A percentile compares a stretch with the other conserved stretches of the same genome.
phyloP scores from a whole-genome alignment of 768 basidiomycete genomes.

The Tricholoma sp. region DNA sequence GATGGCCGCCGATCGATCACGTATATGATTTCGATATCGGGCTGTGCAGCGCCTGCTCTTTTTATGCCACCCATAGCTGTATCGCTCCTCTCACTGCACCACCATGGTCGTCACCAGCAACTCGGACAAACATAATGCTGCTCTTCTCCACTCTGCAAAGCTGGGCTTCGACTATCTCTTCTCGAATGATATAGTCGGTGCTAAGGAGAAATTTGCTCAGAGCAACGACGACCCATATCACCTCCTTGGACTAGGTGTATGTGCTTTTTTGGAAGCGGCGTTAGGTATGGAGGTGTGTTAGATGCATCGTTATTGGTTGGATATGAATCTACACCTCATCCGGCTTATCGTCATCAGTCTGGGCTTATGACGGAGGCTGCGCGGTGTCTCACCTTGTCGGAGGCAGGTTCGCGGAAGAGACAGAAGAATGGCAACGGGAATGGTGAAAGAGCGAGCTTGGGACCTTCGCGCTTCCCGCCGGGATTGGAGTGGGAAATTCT shows the following conservation, averaged over 20 bases:
- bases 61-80: not conserved
- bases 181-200: not conserved
- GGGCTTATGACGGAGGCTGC: constrained; percentile 62
- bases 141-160: not conserved
- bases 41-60: not conserved
- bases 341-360: constrained; percentile 27
- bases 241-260: constrained; percentile 64
- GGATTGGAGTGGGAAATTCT: constrained; percentile 77
- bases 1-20: no score
- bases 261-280: constrained; percentile 72
- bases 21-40: no score
- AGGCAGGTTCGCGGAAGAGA: constrained; percentile 56
- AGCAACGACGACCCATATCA: constrained; percentile 61
- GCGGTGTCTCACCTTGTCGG: constrained; percentile 48
- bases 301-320: not conserved
- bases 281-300: constrained; percentile 70
- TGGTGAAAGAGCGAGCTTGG: constrained; percentile 17
- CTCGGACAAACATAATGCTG: not conserved
- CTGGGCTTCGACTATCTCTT: not conserved
- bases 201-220: constrained; percentile 4
- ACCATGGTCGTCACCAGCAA: not conserved
- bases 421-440: constrained; percentile 17
- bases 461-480: constrained; percentile 41
- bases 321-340: not conserved
- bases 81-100: not conserved